A percentile compares a stretch with the other conserved stretches of the same genome.
These are phyloP conservation scores for Paracoccidioides lutzii DNA, from an alignment of 2,329 filamentous ascomycete species.

Conservation along the genomic window DNA sequence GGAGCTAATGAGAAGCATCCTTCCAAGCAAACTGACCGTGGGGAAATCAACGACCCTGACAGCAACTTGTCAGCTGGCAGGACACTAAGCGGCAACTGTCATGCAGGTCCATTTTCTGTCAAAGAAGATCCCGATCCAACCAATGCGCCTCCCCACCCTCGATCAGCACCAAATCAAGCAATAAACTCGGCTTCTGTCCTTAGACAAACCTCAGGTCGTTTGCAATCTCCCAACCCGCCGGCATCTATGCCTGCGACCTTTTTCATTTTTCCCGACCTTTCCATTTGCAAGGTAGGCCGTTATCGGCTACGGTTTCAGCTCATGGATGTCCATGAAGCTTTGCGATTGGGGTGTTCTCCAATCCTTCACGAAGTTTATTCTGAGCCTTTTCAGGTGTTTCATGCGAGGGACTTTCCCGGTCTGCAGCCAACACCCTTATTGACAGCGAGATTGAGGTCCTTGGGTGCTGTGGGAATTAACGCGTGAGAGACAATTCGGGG, in stretches of 20 bases:
- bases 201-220: neutral
- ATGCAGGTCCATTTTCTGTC: slow-evolving; percentile 32
- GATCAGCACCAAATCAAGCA: slow-evolving; percentile 3
- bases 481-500: slow-evolving; percentile 22
- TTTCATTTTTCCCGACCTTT: slow-evolving; percentile 37
- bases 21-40: neutral
- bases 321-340: slow-evolving; percentile 27
- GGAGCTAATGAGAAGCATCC: slow-evolving; percentile 7
- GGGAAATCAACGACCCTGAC: slow-evolving; percentile 8
- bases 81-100: slow-evolving; percentile 27
- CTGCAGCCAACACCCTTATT: slow-evolving; percentile 30
- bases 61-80: slow-evolving; percentile 17
- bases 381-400: slow-evolving; percentile 30
- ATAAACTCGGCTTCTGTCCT: neutral
- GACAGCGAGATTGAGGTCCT: slow-evolving; percentile 26
- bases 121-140: slow-evolving; percentile 31
- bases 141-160: slow-evolving; percentile 28
- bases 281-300: slow-evolving; percentile 32
- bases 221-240: slow-evolving; percentile 6
- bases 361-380: slow-evolving; percentile 30
- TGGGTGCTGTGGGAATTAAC: slow-evolving; percentile 31
- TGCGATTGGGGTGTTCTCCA: slow-evolving; percentile 23
- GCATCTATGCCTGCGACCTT: slow-evolving; percentile 27
- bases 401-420: slow-evolving; percentile 33
- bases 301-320: slow-evolving; percentile 35